phyloP scores from a whole-genome alignment of 2,329 filamentous ascomycete species.

The Aspergillus nomiae region DNA sequence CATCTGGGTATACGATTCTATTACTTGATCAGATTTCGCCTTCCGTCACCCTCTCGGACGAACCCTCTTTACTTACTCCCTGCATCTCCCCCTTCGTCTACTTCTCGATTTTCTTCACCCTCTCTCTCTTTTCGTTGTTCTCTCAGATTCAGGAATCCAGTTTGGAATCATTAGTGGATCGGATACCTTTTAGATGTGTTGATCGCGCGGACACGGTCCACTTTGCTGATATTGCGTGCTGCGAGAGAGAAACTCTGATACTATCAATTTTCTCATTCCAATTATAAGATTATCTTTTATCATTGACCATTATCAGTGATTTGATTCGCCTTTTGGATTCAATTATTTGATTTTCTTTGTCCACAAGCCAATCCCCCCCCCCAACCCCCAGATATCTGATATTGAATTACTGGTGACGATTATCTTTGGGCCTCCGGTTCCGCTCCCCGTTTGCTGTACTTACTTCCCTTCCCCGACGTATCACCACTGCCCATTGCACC shows the following conservation, averaged over 20 bases:
- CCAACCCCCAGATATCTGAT: background rate
- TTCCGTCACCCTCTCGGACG: background rate
- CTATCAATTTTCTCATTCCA: background rate
- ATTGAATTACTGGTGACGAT: constrained; percentile 8
- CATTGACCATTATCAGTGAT: constrained; percentile 5
- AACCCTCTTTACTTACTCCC: background rate
- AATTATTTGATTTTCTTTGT: background rate
- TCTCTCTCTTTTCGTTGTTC: background rate
- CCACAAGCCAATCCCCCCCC: background rate
- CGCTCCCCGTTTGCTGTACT: constrained; percentile 17
- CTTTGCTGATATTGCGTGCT: constrained; percentile 2
- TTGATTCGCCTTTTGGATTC: background rate
- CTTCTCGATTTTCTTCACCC: background rate
- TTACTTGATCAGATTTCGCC: constrained; percentile 10
- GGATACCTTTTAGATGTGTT: background rate
- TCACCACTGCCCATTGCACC: constrained; percentile 2
- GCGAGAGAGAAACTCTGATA: constrained; percentile 1
- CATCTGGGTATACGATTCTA: constrained; percentile 4
- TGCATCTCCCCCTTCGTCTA: background rate
- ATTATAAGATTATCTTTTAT: constrained; percentile 5
- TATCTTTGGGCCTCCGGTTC: constrained; percentile 18
- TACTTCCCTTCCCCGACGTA: constrained; percentile 13
- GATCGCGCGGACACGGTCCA: constrained; percentile 3
- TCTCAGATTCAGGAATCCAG: background rate
- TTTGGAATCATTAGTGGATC: background rate